Conservation (phyloP, 148 eudicot genomes). For the Rhododendron vialii region DNA sequence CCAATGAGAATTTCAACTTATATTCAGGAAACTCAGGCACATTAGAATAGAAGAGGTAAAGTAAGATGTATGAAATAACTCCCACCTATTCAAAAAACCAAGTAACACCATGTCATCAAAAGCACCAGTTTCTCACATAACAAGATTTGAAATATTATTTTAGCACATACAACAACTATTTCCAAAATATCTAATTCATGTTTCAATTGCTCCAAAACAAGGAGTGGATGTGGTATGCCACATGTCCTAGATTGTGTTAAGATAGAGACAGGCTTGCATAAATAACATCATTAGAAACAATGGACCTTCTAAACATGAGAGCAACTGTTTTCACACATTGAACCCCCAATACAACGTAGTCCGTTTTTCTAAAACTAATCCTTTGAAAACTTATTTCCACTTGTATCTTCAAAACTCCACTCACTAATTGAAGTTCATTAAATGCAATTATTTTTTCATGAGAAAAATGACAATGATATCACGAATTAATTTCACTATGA, state of each 20-base stretch:
- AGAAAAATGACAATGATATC: not conserved
- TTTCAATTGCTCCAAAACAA: not conserved
- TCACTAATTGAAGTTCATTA: not conserved
- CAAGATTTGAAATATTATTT: not conserved
- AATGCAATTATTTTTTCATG: not conserved
- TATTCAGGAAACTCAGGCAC: not conserved
- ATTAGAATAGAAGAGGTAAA: not conserved
- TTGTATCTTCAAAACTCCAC: not conserved
- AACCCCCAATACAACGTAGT: not conserved
- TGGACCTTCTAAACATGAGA: not conserved
- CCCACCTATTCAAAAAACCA: not conserved
- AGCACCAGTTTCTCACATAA: not conserved
- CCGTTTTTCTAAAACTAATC: not conserved
- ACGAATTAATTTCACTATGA: not conserved
- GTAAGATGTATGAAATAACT: not conserved
- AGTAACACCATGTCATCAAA: not conserved
- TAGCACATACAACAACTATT: not conserved
- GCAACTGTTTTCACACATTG: not conserved
- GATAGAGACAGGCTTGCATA: not conserved
- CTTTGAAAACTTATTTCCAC: not conserved
- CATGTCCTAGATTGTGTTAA: not conserved
- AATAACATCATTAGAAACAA: not conserved
- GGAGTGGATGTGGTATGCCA: not conserved
- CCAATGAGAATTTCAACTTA: not conserved
- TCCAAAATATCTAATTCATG: not conserved